Evolutionary conservation across 768 basidiomycete species (phyloP).

Genomic region (Russula sp.): DNA sequence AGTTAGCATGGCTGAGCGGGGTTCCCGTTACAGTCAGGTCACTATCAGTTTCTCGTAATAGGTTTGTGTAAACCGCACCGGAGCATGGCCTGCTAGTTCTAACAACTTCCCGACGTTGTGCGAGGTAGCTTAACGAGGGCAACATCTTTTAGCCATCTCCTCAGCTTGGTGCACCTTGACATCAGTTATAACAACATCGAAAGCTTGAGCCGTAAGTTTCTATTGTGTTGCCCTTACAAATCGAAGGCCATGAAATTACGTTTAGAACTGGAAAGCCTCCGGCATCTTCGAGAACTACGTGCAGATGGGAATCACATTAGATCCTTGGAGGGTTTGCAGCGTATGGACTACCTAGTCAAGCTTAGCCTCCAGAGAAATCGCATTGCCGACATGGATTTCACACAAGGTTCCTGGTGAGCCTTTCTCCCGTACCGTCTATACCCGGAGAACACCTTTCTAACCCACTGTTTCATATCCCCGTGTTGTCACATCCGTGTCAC

Average conservation of each 20-base stretch:
- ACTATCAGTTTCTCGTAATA: slow-evolving; percentile 69
- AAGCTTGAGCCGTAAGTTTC: slow-evolving; percentile 60
- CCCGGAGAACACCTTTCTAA: slow-evolving; percentile 10
- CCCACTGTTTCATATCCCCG: slow-evolving; percentile 17
- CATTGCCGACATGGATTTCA: slow-evolving; percentile 55
- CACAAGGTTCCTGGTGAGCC: slow-evolving; percentile 59
- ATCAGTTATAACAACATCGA: slow-evolving; percentile 87
- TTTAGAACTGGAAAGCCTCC: slow-evolving; percentile 75
- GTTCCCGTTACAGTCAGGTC: slow-evolving; percentile 65
- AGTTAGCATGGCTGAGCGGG: slow-evolving; percentile 74
- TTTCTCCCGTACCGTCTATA: slow-evolving; percentile 19
- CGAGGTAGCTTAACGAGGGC: slow-evolving; percentile 63
- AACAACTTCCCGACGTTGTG: slow-evolving; percentile 12
- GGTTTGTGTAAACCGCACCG: slow-evolving; percentile 37
- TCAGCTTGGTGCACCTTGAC: slow-evolving; percentile 82
- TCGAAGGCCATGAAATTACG: slow-evolving; percentile 17
- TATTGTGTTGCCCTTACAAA: slow-evolving; percentile 17
- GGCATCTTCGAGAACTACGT: slow-evolving; percentile 80
- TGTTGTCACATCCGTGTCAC: slow-evolving; percentile 15
- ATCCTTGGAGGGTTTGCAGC: slow-evolving; percentile 67
- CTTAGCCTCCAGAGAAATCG: slow-evolving; percentile 74
- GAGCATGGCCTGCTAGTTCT: not conserved
- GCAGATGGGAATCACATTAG: slow-evolving; percentile 82
- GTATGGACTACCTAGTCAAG: slow-evolving; percentile 75
- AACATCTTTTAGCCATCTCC: slow-evolving; percentile 83